Evolutionary conservation across 2,329 filamentous ascomycete species (phyloP).

Genomic region (Penicillium occitanis): DNA sequence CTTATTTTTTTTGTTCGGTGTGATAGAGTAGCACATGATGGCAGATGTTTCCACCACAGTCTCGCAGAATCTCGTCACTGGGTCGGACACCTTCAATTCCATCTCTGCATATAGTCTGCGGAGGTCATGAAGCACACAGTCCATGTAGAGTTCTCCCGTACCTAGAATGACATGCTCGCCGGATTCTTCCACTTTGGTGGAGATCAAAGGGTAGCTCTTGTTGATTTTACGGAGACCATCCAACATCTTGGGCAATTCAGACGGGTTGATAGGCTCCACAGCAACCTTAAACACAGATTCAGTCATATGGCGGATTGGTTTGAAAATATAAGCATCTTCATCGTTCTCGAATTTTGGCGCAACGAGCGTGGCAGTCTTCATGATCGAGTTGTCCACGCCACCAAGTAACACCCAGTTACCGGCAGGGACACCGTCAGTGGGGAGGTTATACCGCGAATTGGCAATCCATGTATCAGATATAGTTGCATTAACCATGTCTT

Average conservation of each 20-base stretch:
- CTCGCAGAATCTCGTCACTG: constrained; percentile 95
- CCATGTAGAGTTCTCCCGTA: constrained; percentile 99
- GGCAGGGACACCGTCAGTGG: constrained; percentile 86
- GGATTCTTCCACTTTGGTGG: constrained; percentile 96
- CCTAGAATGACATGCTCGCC: constrained; percentile 94
- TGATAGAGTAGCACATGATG: constrained; percentile 96
- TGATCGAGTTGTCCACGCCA: constrained; percentile 95
- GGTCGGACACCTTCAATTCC: constrained; percentile 98
- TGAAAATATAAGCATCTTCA: constrained; percentile 94
- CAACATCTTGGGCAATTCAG: constrained; percentile 96
- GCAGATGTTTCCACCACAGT: constrained; percentile 96
- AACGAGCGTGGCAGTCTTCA: constrained; percentile 92
- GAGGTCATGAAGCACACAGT: constrained; percentile 94
- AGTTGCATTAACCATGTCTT: constrained; percentile 89
- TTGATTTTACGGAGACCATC: constrained; percentile 95
- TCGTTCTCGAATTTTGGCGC: constrained; percentile 76
- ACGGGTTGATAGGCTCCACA: constrained; percentile 96
- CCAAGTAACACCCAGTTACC: constrained; percentile 91
- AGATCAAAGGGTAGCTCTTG: constrained; percentile 94
- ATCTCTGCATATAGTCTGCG: constrained; percentile 94
- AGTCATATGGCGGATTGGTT: constrained; percentile 88
- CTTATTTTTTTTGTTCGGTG: constrained; percentile 99
- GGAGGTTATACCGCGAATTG: constrained; percentile 89
- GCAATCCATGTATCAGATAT: constrained; percentile 86
- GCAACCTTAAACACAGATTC: constrained; percentile 97